Evolutionary conservation across 164 flowering plant genomes (phyloP).

Genomic region (Nymphaea colorata): DNA sequence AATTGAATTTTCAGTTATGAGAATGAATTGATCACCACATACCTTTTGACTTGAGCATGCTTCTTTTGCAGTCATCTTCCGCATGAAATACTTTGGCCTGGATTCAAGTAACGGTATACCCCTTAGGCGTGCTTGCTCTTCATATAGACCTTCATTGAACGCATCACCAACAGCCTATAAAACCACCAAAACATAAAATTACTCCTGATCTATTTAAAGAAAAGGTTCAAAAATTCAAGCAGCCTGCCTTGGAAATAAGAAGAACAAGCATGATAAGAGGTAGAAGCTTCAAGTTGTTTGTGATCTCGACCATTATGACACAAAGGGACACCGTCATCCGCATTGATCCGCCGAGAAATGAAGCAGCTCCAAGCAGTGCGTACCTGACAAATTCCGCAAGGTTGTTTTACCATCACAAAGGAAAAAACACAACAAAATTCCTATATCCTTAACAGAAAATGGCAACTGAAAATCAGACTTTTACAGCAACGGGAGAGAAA

Average conservation of each 20-base stretch:
- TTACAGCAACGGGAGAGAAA: too few relatives aligned
- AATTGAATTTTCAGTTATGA: neutral
- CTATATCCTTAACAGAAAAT: too few relatives aligned
- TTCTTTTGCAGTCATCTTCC: slow-evolving; percentile 79
- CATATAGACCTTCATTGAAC: slow-evolving; percentile 92
- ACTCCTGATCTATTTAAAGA: neutral
- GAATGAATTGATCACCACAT: slow-evolving; percentile 3
- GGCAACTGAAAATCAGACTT: too few relatives aligned
- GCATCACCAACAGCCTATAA: slow-evolving; percentile 97
- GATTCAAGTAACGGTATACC: slow-evolving; percentile 90
- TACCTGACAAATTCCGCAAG: slow-evolving; percentile 34
- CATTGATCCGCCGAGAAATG: slow-evolving; percentile 99
- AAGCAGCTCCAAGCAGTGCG: slow-evolving; percentile 96
- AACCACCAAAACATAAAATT: neutral
- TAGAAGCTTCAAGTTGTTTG: slow-evolving; percentile 82
- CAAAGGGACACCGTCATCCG: slow-evolving; percentile 96
- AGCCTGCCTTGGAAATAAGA: slow-evolving; percentile 85
- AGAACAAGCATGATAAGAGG: slow-evolving; percentile 99
- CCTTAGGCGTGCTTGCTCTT: slow-evolving; percentile 75
- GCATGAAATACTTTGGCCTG: slow-evolving; percentile 79
- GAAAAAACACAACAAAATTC: neutral
- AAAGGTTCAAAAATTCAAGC: neutral
- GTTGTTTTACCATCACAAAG: neutral
- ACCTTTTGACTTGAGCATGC: slow-evolving; percentile 83
- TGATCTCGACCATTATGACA: slow-evolving; percentile 97